A percentile compares a stretch with the other conserved stretches of the same genome.
phyloP scores from a whole-genome alignment of 1,284 basidiomycete species.

The Porodaedalea pini region DNA sequence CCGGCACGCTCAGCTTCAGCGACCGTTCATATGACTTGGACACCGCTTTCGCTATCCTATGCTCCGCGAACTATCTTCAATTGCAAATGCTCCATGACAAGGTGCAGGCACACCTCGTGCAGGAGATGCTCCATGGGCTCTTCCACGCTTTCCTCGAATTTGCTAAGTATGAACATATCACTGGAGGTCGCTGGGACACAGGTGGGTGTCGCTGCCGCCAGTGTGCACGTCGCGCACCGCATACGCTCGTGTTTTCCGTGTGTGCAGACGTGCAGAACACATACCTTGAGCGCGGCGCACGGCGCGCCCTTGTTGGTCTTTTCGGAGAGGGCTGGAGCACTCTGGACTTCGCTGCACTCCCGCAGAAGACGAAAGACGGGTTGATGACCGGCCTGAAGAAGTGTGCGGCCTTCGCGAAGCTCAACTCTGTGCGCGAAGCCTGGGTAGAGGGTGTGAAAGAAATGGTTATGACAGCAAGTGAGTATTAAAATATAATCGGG shows the following conservation, averaged over 20 bases:
- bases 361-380: conserved; percentile 61
- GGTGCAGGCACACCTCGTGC: conserved; percentile 75
- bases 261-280: conserved; percentile 72
- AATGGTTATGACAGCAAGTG: conserved; percentile 60
- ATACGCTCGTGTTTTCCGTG: conserved; percentile 78
- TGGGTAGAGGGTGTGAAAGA: conserved; percentile 68
- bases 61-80: conserved; percentile 78
- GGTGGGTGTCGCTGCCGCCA: conserved; percentile 79
- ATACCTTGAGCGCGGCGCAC: conserved; percentile 66
- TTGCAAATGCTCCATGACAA: conserved; percentile 76
- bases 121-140: conserved; percentile 86
- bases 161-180: conserved; percentile 68
- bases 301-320: conserved; percentile 70
- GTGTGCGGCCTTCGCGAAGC: conserved; percentile 55
- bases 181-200: conserved; percentile 68
- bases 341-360: conserved; percentile 69
- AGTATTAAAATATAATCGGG: conserved; percentile 21
- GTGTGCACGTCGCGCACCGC: conserved; percentile 72
- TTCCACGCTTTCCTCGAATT: conserved; percentile 79
- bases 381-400: conserved; percentile 70
- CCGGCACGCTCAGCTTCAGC: conserved; percentile 90
- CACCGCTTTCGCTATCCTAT: conserved; percentile 88
- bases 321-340: conserved; percentile 87
- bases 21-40: conserved; percentile 92
- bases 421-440: conserved; percentile 51